Evolutionary conservation across 2,329 filamentous ascomycete species (phyloP), one percentile per base, ranked within the genome.

Genomic region (Aspergillus neoniger): DNA sequence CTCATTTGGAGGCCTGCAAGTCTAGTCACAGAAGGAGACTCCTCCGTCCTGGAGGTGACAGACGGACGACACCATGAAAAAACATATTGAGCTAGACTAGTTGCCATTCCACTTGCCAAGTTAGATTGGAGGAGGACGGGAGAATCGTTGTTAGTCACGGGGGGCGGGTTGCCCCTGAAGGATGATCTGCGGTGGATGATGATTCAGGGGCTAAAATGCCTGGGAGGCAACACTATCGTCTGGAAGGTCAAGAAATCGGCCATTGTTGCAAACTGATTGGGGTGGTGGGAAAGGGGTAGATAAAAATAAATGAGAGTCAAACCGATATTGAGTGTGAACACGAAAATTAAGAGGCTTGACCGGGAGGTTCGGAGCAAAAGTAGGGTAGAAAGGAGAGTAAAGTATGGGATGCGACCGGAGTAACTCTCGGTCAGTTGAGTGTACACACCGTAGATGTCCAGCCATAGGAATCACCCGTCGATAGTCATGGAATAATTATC

Each of bases 271-370:
- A 25, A 30, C 47, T 30, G 59, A 47, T 47, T 57, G 58, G 56
- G 58, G 52, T 38, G 32, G 50, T 36, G 56, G 56, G 44, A 62
- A 56, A 59, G 54, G 60, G 60, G 60, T 12, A 14, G 52, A 55
- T 55, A 55, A 55, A 55, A 55, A 55, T 55, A 55, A 55, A 41
- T 15, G 25, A 53, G 21, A 15, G n/a, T 53, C 32, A 38, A 23
- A 23, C 48, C 19, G 19, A 23, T 23, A 44, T 44, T 36, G 32
- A 36, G 32, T 36, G 32, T 36, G 12, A 36, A 36, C 32, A 36
- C 12, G 32, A 36, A 36, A 36, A 36, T 36, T 14, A 36, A 36
- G 12, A 36, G 12, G 32, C 32, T 36, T 36, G 32, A 36, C 32
- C 32, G 32, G 44, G 23, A 23, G 23, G 10, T 28, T 48, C 44